Evolutionary conservation across 2,329 filamentous ascomycete species (phyloP).

Genomic region (Botrytis pseudocinerea): DNA sequence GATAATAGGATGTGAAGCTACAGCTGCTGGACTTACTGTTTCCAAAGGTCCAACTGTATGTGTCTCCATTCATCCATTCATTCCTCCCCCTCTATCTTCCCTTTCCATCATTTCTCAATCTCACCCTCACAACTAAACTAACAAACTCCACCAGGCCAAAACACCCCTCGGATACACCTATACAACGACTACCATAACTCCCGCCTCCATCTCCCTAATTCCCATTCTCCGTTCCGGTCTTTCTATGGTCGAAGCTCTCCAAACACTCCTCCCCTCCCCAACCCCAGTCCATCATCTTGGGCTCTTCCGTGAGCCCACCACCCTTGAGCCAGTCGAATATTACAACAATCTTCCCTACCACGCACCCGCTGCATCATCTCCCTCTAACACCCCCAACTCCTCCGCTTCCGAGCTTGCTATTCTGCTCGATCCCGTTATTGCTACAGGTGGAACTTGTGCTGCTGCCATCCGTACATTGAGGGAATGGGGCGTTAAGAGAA

Average conservation of each 20-base stretch:
- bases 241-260: conserved; percentile 85
- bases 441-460: conserved; percentile 84
- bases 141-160: conserved; percentile 56
- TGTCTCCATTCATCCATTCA: conserved; percentile 1
- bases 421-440: conserved; percentile 88
- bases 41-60: conserved; percentile 63
- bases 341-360: conserved; percentile 95
- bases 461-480: conserved; percentile 86
- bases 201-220: conserved; percentile 74
- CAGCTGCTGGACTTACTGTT: conserved; percentile 62
- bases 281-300: conserved; percentile 91
- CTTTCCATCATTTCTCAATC: not conserved
- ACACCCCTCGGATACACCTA: conserved; percentile 80
- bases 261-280: conserved; percentile 75
- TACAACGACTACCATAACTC: conserved; percentile 58
- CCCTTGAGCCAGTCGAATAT: conserved; percentile 89
- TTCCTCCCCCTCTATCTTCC: not conserved
- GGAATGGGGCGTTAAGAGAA: conserved; percentile 86
- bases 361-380: conserved; percentile 46
- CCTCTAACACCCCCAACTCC: conserved; percentile 44
- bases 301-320: conserved; percentile 86
- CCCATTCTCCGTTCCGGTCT: conserved; percentile 92
- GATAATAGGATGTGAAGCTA: conserved; percentile 79
- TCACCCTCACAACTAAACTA: not conserved
- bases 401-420: conserved; percentile 66